These are phyloP conservation scores for Syncephalis plumigaleata DNA, from an alignment of 371 early-diverging fungal genomes.

Conservation along the genomic window DNA sequence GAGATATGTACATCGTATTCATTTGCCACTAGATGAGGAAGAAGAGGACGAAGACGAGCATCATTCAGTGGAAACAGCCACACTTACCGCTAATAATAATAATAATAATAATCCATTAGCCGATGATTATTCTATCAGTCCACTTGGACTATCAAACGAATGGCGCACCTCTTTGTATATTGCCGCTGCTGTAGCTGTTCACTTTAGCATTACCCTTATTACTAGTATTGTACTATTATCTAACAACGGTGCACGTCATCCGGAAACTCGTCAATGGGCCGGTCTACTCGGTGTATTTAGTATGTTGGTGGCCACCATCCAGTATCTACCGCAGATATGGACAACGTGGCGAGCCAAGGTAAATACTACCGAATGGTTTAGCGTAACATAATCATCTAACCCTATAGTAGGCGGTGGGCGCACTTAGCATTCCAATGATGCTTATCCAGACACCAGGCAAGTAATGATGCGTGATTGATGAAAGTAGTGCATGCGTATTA, in stretches of 20 bases:
- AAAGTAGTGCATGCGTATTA: no score
- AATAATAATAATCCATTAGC: no score
- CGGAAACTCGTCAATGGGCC: slow-evolving; percentile 49
- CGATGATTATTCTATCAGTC: slow-evolving; percentile 5
- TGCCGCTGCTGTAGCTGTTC: slow-evolving; percentile 18
- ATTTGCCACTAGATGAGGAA: no score
- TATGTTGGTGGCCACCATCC: slow-evolving; percentile 50
- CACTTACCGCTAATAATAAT: no score
- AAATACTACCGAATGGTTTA: no score
- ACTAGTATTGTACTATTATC: slow-evolving; percentile 30
- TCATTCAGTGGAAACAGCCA: no score
- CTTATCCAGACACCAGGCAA: slow-evolving; percentile 76
- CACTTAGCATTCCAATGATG: slow-evolving; percentile 87
- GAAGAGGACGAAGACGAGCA: slow-evolving; percentile 23
- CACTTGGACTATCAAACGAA: slow-evolving; percentile 24
- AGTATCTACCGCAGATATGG: slow-evolving; percentile 80
- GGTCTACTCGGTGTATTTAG: slow-evolving; percentile 59
- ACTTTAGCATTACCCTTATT: slow-evolving; percentile 30
- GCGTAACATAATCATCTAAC: no score
- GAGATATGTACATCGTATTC: no score
- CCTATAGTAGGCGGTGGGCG: slow-evolving; percentile 47
- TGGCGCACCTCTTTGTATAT: no score
- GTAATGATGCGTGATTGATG: no score
- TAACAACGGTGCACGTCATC: slow-evolving; percentile 28
- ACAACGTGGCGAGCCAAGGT: slow-evolving; percentile 61